Evolutionary conservation across 345 rosid species (phyloP).

Genomic region (Capsella bursapastoris): DNA sequence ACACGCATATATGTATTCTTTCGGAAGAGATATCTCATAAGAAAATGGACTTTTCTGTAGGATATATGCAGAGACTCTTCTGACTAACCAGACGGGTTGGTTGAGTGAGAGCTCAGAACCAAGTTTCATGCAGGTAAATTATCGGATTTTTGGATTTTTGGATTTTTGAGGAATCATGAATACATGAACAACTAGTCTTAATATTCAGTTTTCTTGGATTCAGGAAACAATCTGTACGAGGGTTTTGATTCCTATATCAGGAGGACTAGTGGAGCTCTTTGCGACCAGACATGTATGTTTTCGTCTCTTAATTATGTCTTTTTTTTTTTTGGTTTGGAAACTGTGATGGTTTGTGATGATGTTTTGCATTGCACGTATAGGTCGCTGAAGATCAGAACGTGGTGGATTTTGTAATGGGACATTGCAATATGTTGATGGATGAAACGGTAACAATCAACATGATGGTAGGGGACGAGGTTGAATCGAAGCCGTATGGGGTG

Average conservation of each 20-base stretch:
- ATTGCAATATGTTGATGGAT: constrained; percentile 57
- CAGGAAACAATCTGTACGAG: constrained; percentile 82
- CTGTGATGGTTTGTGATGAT: constrained; percentile 10
- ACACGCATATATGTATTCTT: background rate
- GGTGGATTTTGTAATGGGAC: constrained; percentile 64
- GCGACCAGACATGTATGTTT: constrained; percentile 68
- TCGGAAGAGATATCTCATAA: background rate
- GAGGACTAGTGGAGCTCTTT: constrained; percentile 82
- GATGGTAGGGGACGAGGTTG: constrained; percentile 41
- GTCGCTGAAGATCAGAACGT: constrained; percentile 73
- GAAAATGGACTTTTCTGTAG: constrained; percentile 44
- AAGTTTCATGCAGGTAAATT: constrained; percentile 52
- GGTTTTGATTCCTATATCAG: constrained; percentile 78
- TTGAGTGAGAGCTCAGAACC: constrained; percentile 58
- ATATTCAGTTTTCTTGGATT: constrained; percentile 21
- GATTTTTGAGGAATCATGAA: background rate
- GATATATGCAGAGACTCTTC: constrained; percentile 67
- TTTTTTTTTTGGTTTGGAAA: background rate
- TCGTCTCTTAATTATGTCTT: background rate
- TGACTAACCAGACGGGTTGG: constrained; percentile 77
- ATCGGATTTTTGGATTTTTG: background rate
- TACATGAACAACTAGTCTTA: constrained; percentile 3
- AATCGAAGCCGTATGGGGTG: constrained; percentile 45
- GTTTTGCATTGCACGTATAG: constrained; percentile 40
- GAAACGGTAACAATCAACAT: constrained; percentile 46